These are phyloP conservation scores for Acarospora socialis DNA, from an alignment of 2,329 filamentous ascomycete species.

Conservation along the genomic window DNA sequence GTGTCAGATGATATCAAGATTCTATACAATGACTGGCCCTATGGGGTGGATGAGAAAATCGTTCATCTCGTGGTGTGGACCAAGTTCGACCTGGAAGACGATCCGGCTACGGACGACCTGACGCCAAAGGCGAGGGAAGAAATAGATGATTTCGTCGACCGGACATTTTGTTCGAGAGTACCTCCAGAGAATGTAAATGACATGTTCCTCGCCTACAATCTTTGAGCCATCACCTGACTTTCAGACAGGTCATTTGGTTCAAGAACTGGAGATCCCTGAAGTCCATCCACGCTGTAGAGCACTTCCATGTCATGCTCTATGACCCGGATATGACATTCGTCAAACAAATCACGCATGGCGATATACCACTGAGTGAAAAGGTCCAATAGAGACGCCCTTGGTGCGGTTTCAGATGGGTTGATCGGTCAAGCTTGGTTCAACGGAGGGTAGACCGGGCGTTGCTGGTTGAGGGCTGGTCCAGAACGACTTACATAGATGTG, in stretches of 20 bases:
- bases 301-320: slow-evolving; percentile 89
- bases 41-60: slow-evolving; percentile 64
- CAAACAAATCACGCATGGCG: slow-evolving; percentile 54
- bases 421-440: too few species aligned
- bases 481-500: too few species aligned
- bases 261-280: slow-evolving; percentile 83
- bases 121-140: slow-evolving; percentile 46
- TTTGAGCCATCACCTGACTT: not conserved
- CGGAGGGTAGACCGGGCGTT: too few species aligned
- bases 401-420: too few species aligned
- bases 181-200: slow-evolving; percentile 28
- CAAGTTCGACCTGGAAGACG: slow-evolving; percentile 66
- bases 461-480: too few species aligned
- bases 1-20: slow-evolving; percentile 51
- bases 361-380: slow-evolving; percentile 49
- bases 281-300: slow-evolving; percentile 74
- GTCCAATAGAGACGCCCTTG: too few species aligned
- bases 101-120: slow-evolving; percentile 50
- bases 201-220: too few species aligned
- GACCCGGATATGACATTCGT: slow-evolving; percentile 59
- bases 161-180: slow-evolving; percentile 43
- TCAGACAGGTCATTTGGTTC: slow-evolving; percentile 59
- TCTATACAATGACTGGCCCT: slow-evolving; percentile 86
- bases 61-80: slow-evolving; percentile 87
- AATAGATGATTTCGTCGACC: slow-evolving; percentile 57